Evolutionary conservation across 345 rosid genomes (phyloP).

Genomic region (Chamaenerion angustifolium): DNA sequence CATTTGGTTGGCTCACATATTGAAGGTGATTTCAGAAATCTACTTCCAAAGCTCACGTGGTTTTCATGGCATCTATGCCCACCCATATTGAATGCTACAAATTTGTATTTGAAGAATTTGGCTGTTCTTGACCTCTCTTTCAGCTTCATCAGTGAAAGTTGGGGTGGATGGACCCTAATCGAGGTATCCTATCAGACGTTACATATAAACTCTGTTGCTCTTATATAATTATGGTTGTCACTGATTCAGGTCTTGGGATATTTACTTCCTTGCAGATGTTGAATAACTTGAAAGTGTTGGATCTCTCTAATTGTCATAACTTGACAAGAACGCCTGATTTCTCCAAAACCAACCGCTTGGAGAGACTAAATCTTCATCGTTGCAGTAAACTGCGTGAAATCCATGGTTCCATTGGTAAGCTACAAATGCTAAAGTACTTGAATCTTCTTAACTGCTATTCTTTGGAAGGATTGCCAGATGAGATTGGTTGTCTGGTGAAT

Average conservation of each 20-base stretch:
- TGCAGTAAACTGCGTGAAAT: background rate
- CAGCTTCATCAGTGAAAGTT: background rate
- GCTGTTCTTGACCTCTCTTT: conserved; percentile 3
- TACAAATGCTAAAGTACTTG: background rate
- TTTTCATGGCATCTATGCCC: background rate
- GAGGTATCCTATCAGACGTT: background rate
- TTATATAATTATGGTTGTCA: background rate
- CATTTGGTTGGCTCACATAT: rapidly evolving
- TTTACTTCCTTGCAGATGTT: background rate
- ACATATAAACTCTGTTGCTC: background rate
- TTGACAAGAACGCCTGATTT: background rate
- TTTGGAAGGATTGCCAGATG: background rate
- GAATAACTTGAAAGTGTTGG: conserved; percentile 4
- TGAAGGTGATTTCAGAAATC: background rate
- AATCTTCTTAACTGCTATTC: background rate
- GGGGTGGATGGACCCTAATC: conserved; percentile 2
- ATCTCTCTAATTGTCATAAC: background rate
- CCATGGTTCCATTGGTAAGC: conserved; percentile 1
- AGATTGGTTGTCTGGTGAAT: background rate
- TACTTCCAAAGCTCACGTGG: background rate
- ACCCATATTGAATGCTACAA: background rate
- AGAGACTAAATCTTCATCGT: background rate
- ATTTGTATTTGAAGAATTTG: conserved; percentile 2
- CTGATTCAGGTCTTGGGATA: background rate
- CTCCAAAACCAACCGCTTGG: background rate